Evolutionary conservation across 140 eudicot genomes (phyloP).

Genomic region (Anethum foeniculum): DNA sequence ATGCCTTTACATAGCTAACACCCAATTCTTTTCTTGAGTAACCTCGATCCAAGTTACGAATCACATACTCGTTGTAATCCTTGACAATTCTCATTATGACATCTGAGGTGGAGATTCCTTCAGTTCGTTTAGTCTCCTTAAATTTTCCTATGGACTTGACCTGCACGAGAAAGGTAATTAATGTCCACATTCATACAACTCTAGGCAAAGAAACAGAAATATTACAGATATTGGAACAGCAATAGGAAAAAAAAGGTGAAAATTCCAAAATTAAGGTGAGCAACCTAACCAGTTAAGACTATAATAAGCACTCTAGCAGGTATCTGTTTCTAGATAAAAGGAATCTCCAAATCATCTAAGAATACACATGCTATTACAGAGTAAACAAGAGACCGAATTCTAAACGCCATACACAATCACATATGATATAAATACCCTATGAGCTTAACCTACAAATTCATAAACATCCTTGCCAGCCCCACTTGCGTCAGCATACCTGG

Average conservation of each 20-base stretch:
- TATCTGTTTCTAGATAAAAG: not conserved
- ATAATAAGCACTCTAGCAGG: not conserved
- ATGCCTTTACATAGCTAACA: constrained; percentile 87
- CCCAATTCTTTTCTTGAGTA: constrained; percentile 96
- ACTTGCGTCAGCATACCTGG: constrained; percentile 95
- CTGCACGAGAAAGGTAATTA: constrained; percentile 31
- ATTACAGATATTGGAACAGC: not conserved
- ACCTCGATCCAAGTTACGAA: constrained; percentile 97
- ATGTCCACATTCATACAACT: not conserved
- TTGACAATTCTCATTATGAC: constrained; percentile 90
- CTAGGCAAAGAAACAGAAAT: not conserved
- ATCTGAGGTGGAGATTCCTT: constrained; percentile 93
- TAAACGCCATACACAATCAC: not conserved
- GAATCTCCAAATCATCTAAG: not conserved
- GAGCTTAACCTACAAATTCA: constrained; percentile 77
- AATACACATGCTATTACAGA: not conserved
- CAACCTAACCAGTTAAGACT: not conserved
- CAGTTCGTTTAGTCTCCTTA: constrained; percentile 91
- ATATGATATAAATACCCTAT: constrained; percentile 12
- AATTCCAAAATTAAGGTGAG: not conserved
- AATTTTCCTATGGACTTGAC: constrained; percentile 82
- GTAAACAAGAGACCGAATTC: not conserved
- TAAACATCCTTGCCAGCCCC: constrained; percentile 95
- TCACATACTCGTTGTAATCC: constrained; percentile 86
- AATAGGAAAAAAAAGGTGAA: not conserved